Base-by-base conservation (phyloP, 805 yeast species). In the Kregervanrija delftensis region DNA sequence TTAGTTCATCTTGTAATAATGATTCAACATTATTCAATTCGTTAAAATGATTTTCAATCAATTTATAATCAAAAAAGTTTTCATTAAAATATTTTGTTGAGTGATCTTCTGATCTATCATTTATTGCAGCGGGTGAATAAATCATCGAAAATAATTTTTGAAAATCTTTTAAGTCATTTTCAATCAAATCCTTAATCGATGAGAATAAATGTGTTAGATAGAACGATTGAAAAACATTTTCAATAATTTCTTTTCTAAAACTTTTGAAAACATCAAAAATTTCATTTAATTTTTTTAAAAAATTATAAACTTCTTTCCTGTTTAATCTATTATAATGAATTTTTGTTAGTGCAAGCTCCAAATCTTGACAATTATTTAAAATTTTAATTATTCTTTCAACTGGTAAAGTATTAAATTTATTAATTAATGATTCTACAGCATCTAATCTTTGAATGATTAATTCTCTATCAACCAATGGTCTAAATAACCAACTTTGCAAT, bases 401-500 rank as follows among this genome's bases (percentile, higher is more conserved):
- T 47, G 56, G 62, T 33, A 71, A 58, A 5, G 67, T 59, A 31
- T 64, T 67, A 47, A 69, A 69, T 13, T 65, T 61, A 5, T 60
- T 58, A 1, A 65, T 65, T 4, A 81, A 58, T 45, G 75, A 72
- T 16, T 71, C 72, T 5, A 82, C 72, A 0, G 95, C 88, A 35
- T 74, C 75, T 0, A 74, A 64, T 22, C 99, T 71, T n/a, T 71
- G 69, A 44, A 74, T 71, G 2, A 93, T 83, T 8, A 65, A 64
- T 1, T 64, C 69, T 30, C 69, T 65, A 37, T 79, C 71, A 0
- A 77, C 63, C 16, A 90, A 68, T 1, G 99, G 99, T 48, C 73
- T 69, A 1, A 79, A 69, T 0, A 90, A 64, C 99, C 99, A 93
- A 34, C 74, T 67, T 30, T 72, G 69, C 11, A 93, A 60, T 47